These are phyloP conservation scores for Saccharomyces hybrid DNA, from an alignment of 1,139 yeast genomes.

Conservation along the genomic window DNA sequence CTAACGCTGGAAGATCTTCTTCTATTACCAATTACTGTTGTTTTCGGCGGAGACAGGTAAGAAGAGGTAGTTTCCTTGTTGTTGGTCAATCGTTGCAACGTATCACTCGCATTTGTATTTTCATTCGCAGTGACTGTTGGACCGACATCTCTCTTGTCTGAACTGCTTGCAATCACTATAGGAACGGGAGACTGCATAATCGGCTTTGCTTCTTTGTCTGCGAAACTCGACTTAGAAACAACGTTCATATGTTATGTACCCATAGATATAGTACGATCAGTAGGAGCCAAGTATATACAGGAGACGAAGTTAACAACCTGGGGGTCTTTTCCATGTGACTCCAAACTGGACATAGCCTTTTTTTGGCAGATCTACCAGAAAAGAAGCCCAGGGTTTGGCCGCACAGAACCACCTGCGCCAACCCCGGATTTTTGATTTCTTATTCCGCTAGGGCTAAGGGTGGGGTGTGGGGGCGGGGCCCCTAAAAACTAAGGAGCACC, in stretches of 20 bases:
- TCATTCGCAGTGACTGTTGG: neutral
- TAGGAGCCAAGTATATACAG: neutral
- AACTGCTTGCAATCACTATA: neutral
- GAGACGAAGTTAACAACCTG: neutral
- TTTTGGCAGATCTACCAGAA: neutral
- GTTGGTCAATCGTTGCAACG: neutral
- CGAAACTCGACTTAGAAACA: neutral
- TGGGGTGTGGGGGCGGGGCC: neutral
- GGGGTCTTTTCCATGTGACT: neutral
- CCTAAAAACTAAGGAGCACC: too few species aligned
- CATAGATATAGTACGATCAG: neutral
- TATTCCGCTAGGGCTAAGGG: neutral
- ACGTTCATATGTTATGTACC: neutral
- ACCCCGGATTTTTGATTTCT: neutral
- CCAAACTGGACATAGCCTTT: neutral
- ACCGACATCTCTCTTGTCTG: neutral
- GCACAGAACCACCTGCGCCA: neutral
- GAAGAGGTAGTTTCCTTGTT: neutral
- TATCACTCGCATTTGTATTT: neutral
- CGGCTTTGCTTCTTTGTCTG: neutral
- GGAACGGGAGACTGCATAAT: neutral
- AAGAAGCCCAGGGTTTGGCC: slow-evolving; percentile 1
- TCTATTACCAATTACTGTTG: neutral
- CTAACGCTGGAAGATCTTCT: neutral
- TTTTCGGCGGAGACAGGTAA: neutral